Conservation (phyloP, 2,329 filamentous ascomycete species). For the Paraphaeosphaeria sporulosa region DNA sequence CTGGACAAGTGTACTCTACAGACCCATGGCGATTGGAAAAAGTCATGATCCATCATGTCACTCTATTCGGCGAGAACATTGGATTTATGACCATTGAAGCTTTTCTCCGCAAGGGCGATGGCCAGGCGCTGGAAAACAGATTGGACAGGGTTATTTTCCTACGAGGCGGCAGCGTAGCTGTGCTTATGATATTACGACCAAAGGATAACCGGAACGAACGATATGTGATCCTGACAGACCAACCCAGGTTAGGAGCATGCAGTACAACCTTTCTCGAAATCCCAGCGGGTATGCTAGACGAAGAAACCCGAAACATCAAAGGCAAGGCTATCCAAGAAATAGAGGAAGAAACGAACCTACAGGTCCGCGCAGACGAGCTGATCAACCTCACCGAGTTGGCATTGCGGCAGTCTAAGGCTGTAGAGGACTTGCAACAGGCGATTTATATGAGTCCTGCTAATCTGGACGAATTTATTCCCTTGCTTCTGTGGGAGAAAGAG, state of each 20-base stretch:
- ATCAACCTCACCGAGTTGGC: constrained; percentile 41
- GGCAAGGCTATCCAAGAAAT: constrained; percentile 64
- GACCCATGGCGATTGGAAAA: no score
- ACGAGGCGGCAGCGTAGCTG: constrained; percentile 62
- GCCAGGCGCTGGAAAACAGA: constrained; percentile 46
- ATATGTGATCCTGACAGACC: constrained; percentile 60
- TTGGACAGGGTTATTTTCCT: constrained; percentile 62
- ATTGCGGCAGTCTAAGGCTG: no score
- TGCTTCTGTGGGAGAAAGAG: constrained; percentile 62
- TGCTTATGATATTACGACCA: constrained; percentile 62
- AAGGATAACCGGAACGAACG: constrained; percentile 57
- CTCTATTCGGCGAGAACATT: constrained; percentile 40
- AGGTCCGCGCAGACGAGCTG: constrained; percentile 47
- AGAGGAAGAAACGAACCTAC: constrained; percentile 62
- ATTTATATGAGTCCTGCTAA: constrained; percentile 63
- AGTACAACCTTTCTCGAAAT: constrained; percentile 61
- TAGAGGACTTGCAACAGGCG: constrained; percentile 46
- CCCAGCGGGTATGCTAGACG: constrained; percentile 64
- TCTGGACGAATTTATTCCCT: constrained; percentile 63
- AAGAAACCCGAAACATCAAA: constrained; percentile 58
- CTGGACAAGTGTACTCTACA: no score
- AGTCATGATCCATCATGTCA: no score
- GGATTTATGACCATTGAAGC: constrained; percentile 63
- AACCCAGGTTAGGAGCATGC: constrained; percentile 62
- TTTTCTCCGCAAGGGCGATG: constrained; percentile 55